Evolutionary conservation across 768 basidiomycete genomes (phyloP), one percentile per base, ranked within the genome.

Genomic region (Tylopilus felleus): DNA sequence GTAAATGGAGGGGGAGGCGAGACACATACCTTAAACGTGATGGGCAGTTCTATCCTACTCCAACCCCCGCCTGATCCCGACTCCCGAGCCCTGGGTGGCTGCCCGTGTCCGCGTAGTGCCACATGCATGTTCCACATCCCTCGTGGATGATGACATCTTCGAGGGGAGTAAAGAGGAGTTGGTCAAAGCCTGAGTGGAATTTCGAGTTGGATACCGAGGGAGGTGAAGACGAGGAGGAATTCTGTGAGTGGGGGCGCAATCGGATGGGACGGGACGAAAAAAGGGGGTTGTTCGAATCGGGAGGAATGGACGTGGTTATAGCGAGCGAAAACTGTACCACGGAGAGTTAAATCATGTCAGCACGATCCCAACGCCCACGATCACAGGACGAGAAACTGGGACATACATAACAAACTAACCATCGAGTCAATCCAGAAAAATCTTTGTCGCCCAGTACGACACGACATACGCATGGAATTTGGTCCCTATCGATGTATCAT

Each of bases 121-220:
- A 77, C 21, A 90, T 77, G 66, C 89, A 93, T 44, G 86, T 69
- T 12, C 70, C 75, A 16, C 91, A 66, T 2, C 83, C 89, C 66
- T 93, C 90, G 60, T 90, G 86, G 50, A 92, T 84, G 27, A 90
- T 60, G 41, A 87, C 73, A 52, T 89, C 86, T 48, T 78, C 75
- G 16, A 73, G 53, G 16, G 71, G 63, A 1, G 61, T 54, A 4
- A 70, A 19, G 14, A 68, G 65, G 10, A 77, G 77, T 29, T 84
- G 65, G 1, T 88, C 90, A n/a, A n/a, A n/a, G n/a, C 50, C 79
- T 74, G 67, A 82, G 81, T 0, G 82, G n/a, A n/a, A n/a, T 85
- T 66, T 91, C 88, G 3, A 92, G 69, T 62, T 92, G 90, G 39
- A 93, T 73, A 12, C 90, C 90, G 49, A 86, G 81, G 1, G 76